Evolutionary conservation across 2,329 filamentous ascomycete species (phyloP).

Genomic region (Sclerotinia glacialis): DNA sequence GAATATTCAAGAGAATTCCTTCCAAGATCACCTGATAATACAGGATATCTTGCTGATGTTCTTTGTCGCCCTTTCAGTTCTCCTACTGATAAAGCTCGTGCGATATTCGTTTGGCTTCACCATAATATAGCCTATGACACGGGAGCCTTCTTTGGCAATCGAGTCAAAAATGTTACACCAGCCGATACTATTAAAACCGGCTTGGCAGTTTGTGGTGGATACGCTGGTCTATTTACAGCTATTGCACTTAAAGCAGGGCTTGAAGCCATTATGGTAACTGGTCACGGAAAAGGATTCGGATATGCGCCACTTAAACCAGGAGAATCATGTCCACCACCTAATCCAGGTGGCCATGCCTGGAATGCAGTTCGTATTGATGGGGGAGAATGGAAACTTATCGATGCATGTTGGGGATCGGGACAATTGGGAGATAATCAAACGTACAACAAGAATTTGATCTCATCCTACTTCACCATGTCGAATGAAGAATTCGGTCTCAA

Average conservation of each 20-base stretch:
- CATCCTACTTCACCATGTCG: slow-evolving; percentile 55
- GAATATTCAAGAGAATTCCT: slow-evolving; percentile 71
- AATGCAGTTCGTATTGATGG: slow-evolving; percentile 86
- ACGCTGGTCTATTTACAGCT: slow-evolving; percentile 76
- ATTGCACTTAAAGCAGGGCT: slow-evolving; percentile 78
- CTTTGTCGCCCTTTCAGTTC: slow-evolving; percentile 79
- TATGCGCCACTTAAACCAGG: slow-evolving; percentile 62
- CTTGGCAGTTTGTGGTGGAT: slow-evolving; percentile 87
- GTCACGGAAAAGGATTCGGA: slow-evolving; percentile 85
- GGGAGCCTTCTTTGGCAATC: slow-evolving; percentile 71
- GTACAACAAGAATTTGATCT: slow-evolving; percentile 68
- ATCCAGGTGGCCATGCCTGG: slow-evolving; percentile 76
- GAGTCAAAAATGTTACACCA: slow-evolving; percentile 64
- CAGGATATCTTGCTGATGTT: slow-evolving; percentile 72
- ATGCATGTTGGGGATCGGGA: slow-evolving; percentile 91
- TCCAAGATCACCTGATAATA: slow-evolving; percentile 56
- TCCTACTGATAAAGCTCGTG: slow-evolving; percentile 84
- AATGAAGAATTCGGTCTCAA: slow-evolving; percentile 79
- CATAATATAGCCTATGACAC: slow-evolving; percentile 89
- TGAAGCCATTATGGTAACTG: slow-evolving; percentile 69
- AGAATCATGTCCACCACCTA: slow-evolving; percentile 60
- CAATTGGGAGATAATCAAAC: slow-evolving; percentile 50
- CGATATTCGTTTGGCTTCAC: slow-evolving; percentile 93
- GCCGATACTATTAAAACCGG: slow-evolving; percentile 72
- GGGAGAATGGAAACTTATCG: slow-evolving; percentile 86